phyloP scores from a whole-genome alignment of 495 filamentous ascomycete genomes.

The Astrocystis sublimbata region DNA sequence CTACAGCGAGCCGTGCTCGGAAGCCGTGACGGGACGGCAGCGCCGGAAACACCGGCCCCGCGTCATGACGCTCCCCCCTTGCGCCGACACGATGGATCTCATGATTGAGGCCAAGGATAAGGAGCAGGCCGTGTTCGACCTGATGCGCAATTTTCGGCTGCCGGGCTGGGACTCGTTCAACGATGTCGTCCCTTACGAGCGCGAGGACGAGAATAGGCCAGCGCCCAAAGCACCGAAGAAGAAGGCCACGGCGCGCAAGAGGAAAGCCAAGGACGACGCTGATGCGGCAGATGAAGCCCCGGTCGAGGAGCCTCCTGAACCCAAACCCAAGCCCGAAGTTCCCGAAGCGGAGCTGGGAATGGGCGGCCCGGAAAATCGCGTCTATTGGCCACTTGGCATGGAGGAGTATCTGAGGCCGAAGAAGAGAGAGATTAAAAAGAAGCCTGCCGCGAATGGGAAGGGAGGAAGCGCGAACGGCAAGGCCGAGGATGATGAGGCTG shows the following conservation, averaged over 20 bases:
- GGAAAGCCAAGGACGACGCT: slow-evolving; percentile 43
- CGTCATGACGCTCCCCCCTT: slow-evolving; percentile 78
- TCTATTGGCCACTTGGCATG: slow-evolving; percentile 89
- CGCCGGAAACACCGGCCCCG: slow-evolving; percentile 82
- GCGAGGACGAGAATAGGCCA: slow-evolving; percentile 75
- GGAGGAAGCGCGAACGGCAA: slow-evolving; percentile 13
- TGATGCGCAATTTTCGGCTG: slow-evolving; percentile 84
- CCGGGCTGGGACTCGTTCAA: slow-evolving; percentile 74
- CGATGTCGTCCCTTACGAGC: slow-evolving; percentile 74
- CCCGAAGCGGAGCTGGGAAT: slow-evolving; percentile 75
- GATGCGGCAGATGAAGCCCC: slow-evolving; percentile 47
- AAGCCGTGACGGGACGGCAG: slow-evolving; percentile 73
- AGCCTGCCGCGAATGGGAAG: slow-evolving; percentile 31
- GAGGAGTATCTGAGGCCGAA: slow-evolving; percentile 86
- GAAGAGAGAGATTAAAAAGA: slow-evolving; percentile 70
- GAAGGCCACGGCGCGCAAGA: slow-evolving; percentile 45
- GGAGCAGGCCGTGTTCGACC: slow-evolving; percentile 93
- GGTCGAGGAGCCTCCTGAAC: slow-evolving; percentile 24
- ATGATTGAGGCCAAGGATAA: slow-evolving; percentile 99
- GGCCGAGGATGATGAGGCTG: background rate
- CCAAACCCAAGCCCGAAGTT: slow-evolving; percentile 45
- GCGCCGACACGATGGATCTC: slow-evolving; percentile 78
- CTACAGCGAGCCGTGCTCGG: slow-evolving; percentile 77
- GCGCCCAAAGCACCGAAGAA: slow-evolving; percentile 46
- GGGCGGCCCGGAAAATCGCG: slow-evolving; percentile 82